Conservation (phyloP, 768 basidiomycete species). For the Plicaturopsis crispa region DNA sequence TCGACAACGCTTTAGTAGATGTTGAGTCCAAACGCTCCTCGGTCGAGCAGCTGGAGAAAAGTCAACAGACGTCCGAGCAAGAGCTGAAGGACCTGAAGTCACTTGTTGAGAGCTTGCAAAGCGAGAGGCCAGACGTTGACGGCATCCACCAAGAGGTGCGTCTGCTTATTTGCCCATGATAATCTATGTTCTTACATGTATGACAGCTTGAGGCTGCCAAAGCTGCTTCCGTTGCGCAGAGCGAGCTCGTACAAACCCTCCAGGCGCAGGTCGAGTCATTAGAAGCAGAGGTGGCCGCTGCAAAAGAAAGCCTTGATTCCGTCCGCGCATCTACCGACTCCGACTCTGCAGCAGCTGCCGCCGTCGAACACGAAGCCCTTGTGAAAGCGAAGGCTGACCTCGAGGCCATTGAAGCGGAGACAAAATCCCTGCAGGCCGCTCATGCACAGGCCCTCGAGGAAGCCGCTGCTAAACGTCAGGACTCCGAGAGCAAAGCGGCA, state of each 20-base stretch:
- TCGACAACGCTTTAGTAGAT: slow-evolving; percentile 39
- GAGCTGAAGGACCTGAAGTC: slow-evolving; percentile 37
- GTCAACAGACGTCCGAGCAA: slow-evolving; percentile 39
- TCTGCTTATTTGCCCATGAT: background rate
- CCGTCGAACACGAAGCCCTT: slow-evolving; percentile 56
- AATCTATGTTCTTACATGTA: slow-evolving; percentile 1
- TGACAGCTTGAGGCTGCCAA: slow-evolving; percentile 47
- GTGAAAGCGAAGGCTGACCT: slow-evolving; percentile 58
- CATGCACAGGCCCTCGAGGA: slow-evolving; percentile 44
- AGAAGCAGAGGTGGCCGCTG: slow-evolving; percentile 39
- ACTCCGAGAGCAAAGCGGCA: slow-evolving; percentile 39
- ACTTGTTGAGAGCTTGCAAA: slow-evolving; percentile 29
- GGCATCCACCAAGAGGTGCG: slow-evolving; percentile 34
- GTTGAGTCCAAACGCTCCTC: slow-evolving; percentile 35
- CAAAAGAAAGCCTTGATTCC: slow-evolving; percentile 45
- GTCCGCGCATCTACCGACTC: slow-evolving; percentile 35
- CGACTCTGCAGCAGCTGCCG: slow-evolving; percentile 41
- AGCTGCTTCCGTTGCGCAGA: slow-evolving; percentile 30
- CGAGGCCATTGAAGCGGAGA: slow-evolving; percentile 45
- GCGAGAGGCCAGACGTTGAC: slow-evolving; percentile 14
- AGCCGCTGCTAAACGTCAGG: slow-evolving; percentile 33
- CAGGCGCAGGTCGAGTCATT: slow-evolving; percentile 43
- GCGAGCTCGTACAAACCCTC: slow-evolving; percentile 37
- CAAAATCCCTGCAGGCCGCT: slow-evolving; percentile 37
- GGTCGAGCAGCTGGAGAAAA: slow-evolving; percentile 39